Base-by-base conservation (phyloP, 139 green algal species). In the Marvania coccoides region DNA sequence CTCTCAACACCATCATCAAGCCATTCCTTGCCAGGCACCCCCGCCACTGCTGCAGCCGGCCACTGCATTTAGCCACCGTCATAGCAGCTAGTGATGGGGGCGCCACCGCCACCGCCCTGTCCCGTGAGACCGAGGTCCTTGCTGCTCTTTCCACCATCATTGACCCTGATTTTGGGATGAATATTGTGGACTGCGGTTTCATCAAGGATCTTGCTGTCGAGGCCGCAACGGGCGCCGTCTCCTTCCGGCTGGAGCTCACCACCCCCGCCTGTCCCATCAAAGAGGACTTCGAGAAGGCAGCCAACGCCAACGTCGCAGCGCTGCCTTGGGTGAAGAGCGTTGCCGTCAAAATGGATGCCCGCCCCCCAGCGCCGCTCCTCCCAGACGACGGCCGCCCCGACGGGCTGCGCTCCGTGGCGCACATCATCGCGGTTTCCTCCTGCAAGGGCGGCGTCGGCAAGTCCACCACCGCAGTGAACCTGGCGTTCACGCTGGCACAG, bases 251-350 rank as follows among this genome's bases (percentile, higher is more conserved):
- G 24, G 87, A 99, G 79, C 84, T 99, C 13, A 99, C 94, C 36
- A 99, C 94, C 0, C 94, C 94, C 31, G 94, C 94, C 7, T 99
- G 94, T 80, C 94, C 94, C 42, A 83, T 99, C 45, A 99, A 99
- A 67, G 94, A 95, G 30, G 80, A 92, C 54, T 98, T 98, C 72
- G 75, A 95, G 64, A 66, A 78, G 12, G 74, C 73, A 58, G 77
- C 77, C 0, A 38, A 46, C 10, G 36, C 58, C 12, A 61, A 57
- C 28, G 74, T 85, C 9, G 28, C 7, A n/a, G 65, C 56, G 31
- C 74, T 93, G 34, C 39, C 58, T 9, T 95, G 88, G 88, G 86
- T 91, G 34, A 78, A 47, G 10, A 23, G 57, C 12, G 68, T 98
- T 14, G 47, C 80, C 9, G 57, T 99, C 6, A 90, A 35, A 2